phyloP scores from a whole-genome alignment of 1,139 yeast species.

The Yamadazyma mexicana region DNA sequence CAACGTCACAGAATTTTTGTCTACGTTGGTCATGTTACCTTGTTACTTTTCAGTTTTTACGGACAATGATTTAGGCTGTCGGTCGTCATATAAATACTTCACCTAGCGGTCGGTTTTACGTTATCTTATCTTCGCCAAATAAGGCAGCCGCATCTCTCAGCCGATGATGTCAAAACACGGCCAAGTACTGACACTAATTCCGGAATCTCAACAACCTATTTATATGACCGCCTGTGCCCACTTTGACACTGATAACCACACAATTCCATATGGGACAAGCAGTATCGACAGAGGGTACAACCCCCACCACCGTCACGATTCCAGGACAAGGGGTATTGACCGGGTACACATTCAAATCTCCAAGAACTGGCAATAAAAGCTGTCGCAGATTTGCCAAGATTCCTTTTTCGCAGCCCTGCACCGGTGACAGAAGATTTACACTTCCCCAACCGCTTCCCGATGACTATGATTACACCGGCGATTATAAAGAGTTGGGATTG shows the following conservation, averaged over 20 bases:
- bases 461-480: constrained; percentile 2
- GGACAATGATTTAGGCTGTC: too few species aligned
- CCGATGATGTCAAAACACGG: not conserved
- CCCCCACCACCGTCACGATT: not conserved
- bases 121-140: not conserved
- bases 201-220: not conserved
- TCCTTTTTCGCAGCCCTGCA: not conserved
- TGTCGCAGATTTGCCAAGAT: constrained; percentile 2
- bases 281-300: constrained; percentile 2
- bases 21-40: not conserved
- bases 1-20: not conserved
- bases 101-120: too few species aligned
- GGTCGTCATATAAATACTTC: too few species aligned
- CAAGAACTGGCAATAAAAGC: constrained; percentile 1
- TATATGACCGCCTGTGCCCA: not conserved
- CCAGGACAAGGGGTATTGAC: not conserved
- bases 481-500: constrained; percentile 2
- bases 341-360: constrained; percentile 1
- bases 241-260: too few species aligned
- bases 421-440: not conserved
- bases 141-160: not conserved
- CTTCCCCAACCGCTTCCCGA: constrained; percentile 1
- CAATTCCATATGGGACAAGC: constrained; percentile 3
- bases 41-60: too few species aligned
- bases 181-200: not conserved